Percentiles rank a stretch among this genome's conserved stretches.
Conservation (phyloP, 768 basidiomycete species). For the Boletus eberwhitei region DNA sequence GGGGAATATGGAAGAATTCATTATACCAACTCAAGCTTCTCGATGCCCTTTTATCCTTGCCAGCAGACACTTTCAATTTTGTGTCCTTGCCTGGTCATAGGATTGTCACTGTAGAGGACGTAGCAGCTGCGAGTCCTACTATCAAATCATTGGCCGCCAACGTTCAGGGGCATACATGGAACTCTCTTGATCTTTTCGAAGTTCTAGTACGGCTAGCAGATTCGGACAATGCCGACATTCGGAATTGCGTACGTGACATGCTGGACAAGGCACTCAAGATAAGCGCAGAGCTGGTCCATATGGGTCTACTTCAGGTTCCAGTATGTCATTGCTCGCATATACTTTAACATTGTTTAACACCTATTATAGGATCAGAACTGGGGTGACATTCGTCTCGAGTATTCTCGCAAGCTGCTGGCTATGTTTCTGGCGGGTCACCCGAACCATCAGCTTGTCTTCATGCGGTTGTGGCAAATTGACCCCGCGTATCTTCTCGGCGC, state of each 20-base stretch:
- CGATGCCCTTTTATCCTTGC: conserved; percentile 83
- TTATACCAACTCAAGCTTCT: conserved; percentile 83
- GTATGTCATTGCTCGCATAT: conserved; percentile 45
- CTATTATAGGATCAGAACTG: conserved; percentile 65
- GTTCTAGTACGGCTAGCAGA: conserved; percentile 79
- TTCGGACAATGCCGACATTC: conserved; percentile 67
- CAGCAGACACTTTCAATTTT: conserved; percentile 90
- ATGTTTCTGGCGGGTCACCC: conserved; percentile 93
- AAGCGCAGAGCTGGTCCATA: conserved; percentile 90
- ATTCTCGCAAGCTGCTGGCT: conserved; percentile 77
- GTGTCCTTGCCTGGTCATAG: conserved; percentile 79
- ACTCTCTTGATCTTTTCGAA: conserved; percentile 87
- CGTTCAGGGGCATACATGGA: conserved; percentile 93
- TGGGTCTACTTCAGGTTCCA: conserved; percentile 87
- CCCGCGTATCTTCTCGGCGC: conserved; percentile 82
- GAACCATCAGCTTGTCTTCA: conserved; percentile 95
- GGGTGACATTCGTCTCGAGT: conserved; percentile 85
- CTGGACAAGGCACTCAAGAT: conserved; percentile 91
- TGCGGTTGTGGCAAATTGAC: conserved; percentile 92
- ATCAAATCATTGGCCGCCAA: conserved; percentile 88
- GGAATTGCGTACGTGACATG: conserved; percentile 81
- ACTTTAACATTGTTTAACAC: background rate
- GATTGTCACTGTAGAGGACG: conserved; percentile 87
- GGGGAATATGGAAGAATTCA: conserved; percentile 82
- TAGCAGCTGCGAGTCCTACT: conserved; percentile 80